Conservation (phyloP, 2,329 filamentous ascomycete genomes). For the Blumeria hordei region DNA sequence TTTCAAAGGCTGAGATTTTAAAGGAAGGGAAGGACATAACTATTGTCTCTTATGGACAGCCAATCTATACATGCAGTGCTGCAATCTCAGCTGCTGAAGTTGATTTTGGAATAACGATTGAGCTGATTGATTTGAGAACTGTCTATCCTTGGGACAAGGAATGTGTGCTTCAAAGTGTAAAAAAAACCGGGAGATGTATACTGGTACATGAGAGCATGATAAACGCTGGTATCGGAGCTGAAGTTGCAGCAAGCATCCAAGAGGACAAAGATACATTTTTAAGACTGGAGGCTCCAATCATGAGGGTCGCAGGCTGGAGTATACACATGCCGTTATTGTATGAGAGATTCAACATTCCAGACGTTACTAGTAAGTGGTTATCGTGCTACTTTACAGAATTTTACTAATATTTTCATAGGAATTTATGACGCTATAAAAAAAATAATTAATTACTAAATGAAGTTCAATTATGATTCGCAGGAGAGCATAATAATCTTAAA, state of each 20-base stretch:
- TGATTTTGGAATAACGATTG: slow-evolving; percentile 38
- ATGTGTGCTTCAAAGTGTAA: slow-evolving; percentile 39
- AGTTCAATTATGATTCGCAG: no score
- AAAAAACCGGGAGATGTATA: slow-evolving; percentile 43
- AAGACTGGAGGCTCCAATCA: slow-evolving; percentile 43
- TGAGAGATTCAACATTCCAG: slow-evolving; percentile 41
- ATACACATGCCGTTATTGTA: slow-evolving; percentile 41
- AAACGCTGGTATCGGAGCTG: slow-evolving; percentile 48
- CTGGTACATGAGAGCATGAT: slow-evolving; percentile 57
- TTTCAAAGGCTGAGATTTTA: slow-evolving; percentile 44
- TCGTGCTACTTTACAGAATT: not conserved
- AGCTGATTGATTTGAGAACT: slow-evolving; percentile 46
- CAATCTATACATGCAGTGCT: slow-evolving; percentile 40
- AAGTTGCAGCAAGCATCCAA: slow-evolving; percentile 48
- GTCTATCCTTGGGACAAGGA: slow-evolving; percentile 51
- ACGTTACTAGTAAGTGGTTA: slow-evolving; percentile 36
- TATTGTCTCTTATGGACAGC: slow-evolving; percentile 45
- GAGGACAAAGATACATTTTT: slow-evolving; percentile 36
- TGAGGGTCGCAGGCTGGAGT: slow-evolving; percentile 44
- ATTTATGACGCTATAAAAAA: slow-evolving; percentile 16
- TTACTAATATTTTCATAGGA: slow-evolving; percentile 9
- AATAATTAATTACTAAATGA: slow-evolving; percentile 11
- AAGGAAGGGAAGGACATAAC: slow-evolving; percentile 43
- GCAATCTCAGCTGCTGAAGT: slow-evolving; percentile 44
- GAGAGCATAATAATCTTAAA: no score